Conservation (phyloP, 495 filamentous ascomycete species). For the Trichoderma asperelloides region DNA sequence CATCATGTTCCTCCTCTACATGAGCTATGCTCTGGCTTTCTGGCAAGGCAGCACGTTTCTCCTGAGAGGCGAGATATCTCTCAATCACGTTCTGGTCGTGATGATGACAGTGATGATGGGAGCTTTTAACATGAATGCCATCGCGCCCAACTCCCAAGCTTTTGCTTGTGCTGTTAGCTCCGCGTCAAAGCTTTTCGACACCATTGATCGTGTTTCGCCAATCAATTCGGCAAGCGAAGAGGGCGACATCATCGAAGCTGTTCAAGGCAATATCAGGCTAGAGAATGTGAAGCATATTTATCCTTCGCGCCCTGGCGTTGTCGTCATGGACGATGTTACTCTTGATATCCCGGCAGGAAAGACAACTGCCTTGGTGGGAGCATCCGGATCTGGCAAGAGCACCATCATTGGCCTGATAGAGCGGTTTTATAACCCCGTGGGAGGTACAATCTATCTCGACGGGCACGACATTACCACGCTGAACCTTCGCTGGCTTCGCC, state of each 20-base stretch:
- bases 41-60: constrained; percentile 72
- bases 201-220: constrained; percentile 69
- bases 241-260: constrained; percentile 52
- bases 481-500: constrained; percentile 71
- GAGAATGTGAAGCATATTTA: constrained; percentile 75
- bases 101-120: constrained; percentile 69
- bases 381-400: constrained; percentile 77
- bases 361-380: constrained; percentile 72
- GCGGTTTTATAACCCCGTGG: constrained; percentile 79
- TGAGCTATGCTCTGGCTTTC: constrained; percentile 72
- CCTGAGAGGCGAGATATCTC: constrained; percentile 42
- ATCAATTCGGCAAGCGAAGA: constrained; percentile 57
- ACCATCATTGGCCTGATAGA: constrained; percentile 85
- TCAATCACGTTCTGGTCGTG: constrained; percentile 52
- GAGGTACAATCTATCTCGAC: constrained; percentile 57
- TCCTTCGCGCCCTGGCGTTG: constrained; percentile 73
- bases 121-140: constrained; percentile 69
- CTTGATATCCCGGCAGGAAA: constrained; percentile 70
- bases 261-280: constrained; percentile 65
- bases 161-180: constrained; percentile 64
- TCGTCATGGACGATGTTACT: constrained; percentile 67
- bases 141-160: constrained; percentile 63
- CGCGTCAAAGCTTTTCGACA: constrained; percentile 65
- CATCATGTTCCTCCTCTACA: constrained; percentile 63
- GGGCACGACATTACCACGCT: constrained; percentile 61